A percentile compares a stretch with the other conserved stretches of the same genome.
phyloP scores from a whole-genome alignment of 371 early-diverging fungal species.

The Chytridiales sp. region DNA sequence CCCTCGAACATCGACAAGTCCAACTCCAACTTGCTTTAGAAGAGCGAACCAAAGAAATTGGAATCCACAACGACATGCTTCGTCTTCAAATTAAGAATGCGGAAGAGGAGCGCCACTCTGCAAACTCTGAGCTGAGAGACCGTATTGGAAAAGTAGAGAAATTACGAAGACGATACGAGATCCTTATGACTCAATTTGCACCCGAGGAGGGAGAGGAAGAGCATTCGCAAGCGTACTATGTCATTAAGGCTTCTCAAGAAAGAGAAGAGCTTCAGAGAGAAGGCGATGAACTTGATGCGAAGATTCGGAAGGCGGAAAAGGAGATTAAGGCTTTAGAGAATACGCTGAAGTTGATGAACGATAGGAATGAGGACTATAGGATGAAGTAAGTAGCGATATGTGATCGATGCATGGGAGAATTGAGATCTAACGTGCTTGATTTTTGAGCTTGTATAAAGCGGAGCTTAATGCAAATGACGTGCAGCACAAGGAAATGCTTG shows the following conservation, averaged over 20 bases:
- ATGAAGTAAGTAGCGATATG: constrained; percentile 38
- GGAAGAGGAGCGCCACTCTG: constrained; percentile 52
- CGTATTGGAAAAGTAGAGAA: constrained; percentile 50
- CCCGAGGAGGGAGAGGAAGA: constrained; percentile 51
- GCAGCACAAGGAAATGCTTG: constrained; percentile 55
- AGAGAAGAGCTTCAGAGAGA: constrained; percentile 56
- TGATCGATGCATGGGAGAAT: no score
- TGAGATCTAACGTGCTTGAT: neutral
- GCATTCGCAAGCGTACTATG: constrained; percentile 58
- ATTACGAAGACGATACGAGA: constrained; percentile 54
- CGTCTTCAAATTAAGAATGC: constrained; percentile 45
- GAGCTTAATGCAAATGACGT: constrained; percentile 52
- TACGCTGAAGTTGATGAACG: constrained; percentile 54
- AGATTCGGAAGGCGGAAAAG: constrained; percentile 53
- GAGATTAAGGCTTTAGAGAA: constrained; percentile 61
- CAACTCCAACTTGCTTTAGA: constrained; percentile 53
- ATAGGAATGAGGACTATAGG: constrained; percentile 52
- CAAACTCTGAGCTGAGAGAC: constrained; percentile 51
- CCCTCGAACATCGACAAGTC: constrained; percentile 51
- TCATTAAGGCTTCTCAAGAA: constrained; percentile 55
- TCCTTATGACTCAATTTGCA: constrained; percentile 55
- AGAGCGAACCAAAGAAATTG: constrained; percentile 54
- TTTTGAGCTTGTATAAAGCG: constrained; percentile 47
- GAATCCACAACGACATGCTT: constrained; percentile 54
- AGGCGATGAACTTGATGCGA: constrained; percentile 56